phyloP scores from a whole-genome alignment of 257 asterid species.

The Solanum dulcamara region DNA sequence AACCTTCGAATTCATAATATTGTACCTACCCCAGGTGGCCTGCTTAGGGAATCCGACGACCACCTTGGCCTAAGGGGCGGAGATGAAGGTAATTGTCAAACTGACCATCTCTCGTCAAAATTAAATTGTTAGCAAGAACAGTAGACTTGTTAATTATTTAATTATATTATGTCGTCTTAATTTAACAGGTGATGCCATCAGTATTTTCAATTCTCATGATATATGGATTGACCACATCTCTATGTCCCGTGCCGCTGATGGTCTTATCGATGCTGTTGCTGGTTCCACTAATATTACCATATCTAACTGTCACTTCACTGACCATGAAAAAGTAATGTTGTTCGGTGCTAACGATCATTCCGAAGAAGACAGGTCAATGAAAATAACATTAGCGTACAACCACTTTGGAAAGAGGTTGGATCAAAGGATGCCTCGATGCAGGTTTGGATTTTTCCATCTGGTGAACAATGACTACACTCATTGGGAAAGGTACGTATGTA shows the following conservation, averaged over 20 bases:
- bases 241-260: constrained; percentile 17
- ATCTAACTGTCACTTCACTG: constrained; percentile 26
- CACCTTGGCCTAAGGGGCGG: constrained; percentile 7
- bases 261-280: constrained; percentile 21
- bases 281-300: constrained; percentile 21
- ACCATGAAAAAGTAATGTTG: constrained; percentile 22
- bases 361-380: constrained; percentile 10
- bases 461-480: constrained; percentile 33
- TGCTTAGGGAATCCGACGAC: constrained; percentile 15
- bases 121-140: not conserved
- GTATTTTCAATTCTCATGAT: constrained; percentile 5
- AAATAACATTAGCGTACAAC: constrained; percentile 18
- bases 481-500: constrained; percentile 15
- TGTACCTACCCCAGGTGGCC: constrained; percentile 4
- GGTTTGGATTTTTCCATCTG: constrained; percentile 23
- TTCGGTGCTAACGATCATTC: constrained; percentile 15
- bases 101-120: not conserved
- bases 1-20: constrained; percentile 7
- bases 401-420: constrained; percentile 28
- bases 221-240: constrained; percentile 27
- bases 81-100: constrained; percentile 1
- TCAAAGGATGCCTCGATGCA: constrained; percentile 31
- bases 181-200: constrained; percentile 17
- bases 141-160: not conserved
- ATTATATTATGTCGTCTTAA: not conserved